Base-by-base conservation (phyloP, 2,329 filamentous ascomycete genomes). In the Beauveria sp. region DNA sequence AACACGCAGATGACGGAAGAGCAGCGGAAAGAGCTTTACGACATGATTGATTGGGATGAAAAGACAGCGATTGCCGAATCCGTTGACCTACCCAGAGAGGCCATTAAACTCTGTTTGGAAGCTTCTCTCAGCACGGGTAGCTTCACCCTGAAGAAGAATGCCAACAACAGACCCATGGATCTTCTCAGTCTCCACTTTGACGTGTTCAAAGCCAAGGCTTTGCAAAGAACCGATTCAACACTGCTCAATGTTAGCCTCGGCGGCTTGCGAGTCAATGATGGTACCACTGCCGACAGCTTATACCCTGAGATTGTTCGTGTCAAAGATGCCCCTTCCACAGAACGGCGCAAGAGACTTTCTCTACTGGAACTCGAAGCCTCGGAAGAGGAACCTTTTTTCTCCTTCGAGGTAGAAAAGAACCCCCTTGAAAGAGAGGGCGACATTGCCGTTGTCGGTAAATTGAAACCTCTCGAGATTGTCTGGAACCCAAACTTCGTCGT, bases 31-130 rank as follows among this genome's bases (percentile, higher is more conserved):
- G 93, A 99, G 74, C 83, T 99, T 10, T 99, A 98, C 73, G 89
- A 96, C 67, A 96, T 91, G 55, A 99, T 99, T 68, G 95, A 98
- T 69, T 99, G 93, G 87, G 91, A 99, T 65, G 95, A 99, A 74
- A 98, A 97, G 78, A 87, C 93, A 63, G 90, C 89, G 2, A 82
- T 99, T 45, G 82, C 91, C 0, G 92, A 96, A 66, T 88, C 89
- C 47, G 87, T 99, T 3, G 95, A 99, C 67, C 81, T 92, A 38
- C 96, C 96, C 0, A 86, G 90, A 59, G 95, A 99, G 67, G 91
- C 91, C 10, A 82, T 99, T 69, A 97, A 98, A 74, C 81, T 98
- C 73, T 91, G 97, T 71, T 79, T 99, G 54, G 92, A 98, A 71
- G 88, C 95, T 55, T 93, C 90, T 60, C 85, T 99, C n/a, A 89